Percentiles rank a stretch among this genome's conserved stretches.
Conservation (phyloP, 169 alveolate species). For the Plasmodium inui region DNA sequence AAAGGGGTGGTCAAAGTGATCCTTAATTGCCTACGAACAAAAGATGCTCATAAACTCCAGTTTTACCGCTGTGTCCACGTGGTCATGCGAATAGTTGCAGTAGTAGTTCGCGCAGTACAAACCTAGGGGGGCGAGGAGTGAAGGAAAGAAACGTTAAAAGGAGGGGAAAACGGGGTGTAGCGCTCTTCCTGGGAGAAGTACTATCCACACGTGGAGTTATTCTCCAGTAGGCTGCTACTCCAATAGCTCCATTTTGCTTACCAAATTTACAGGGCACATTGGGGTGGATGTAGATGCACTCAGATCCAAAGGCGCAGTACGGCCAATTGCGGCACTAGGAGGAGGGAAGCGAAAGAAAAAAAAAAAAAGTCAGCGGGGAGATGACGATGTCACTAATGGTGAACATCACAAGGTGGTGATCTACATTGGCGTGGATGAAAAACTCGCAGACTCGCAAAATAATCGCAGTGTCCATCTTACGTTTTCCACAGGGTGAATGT, state of each 20-base stretch:
- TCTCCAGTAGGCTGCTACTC: neutral
- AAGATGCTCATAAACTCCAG: neutral
- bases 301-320: constrained; percentile 81
- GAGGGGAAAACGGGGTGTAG: neutral
- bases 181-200: neutral
- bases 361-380: neutral
- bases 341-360: neutral
- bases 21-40: neutral
- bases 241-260: neutral
- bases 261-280: constrained; percentile 83
- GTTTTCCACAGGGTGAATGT: constrained; percentile 86
- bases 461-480: constrained; percentile 12
- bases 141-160: constrained; percentile 11
- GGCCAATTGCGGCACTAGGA: constrained; percentile 83
- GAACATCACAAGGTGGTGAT: neutral
- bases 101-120: constrained; percentile 46
- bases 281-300: constrained; percentile 84
- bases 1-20: neutral
- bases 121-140: neutral
- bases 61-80: constrained; percentile 41
- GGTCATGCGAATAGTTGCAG: constrained; percentile 54
- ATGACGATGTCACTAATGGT: neutral
- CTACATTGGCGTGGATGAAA: neutral
- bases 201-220: neutral
- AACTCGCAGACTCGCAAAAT: neutral